phyloP scores from a whole-genome alignment of 345 rosid genomes.

The Citrus unshiu region DNA sequence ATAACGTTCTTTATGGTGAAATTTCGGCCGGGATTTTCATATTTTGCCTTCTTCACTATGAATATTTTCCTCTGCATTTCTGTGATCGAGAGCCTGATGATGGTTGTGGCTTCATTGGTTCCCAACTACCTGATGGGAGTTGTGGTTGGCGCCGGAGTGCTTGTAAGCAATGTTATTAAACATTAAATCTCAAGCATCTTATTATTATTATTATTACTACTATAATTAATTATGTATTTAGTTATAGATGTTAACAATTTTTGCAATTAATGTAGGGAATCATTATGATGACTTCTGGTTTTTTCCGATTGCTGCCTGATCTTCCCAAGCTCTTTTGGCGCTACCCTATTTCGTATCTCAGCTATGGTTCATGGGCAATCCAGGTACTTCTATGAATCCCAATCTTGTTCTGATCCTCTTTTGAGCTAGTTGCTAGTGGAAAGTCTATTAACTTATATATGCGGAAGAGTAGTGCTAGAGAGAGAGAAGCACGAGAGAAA shows the following conservation, averaged over 20 bases:
- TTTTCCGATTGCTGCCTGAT: constrained; percentile 78
- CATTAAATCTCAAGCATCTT: not conserved
- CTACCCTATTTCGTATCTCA: constrained; percentile 69
- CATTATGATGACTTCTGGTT: constrained; percentile 89
- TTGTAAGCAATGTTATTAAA: constrained; percentile 44
- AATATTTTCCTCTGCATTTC: constrained; percentile 60
- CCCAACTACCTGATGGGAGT: constrained; percentile 86
- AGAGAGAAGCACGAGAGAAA: no score
- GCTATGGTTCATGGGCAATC: constrained; percentile 74
- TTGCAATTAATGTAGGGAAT: constrained; percentile 46
- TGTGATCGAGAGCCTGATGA: constrained; percentile 85
- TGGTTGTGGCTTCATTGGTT: constrained; percentile 80
- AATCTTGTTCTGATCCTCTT: not conserved
- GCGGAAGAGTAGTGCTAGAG: not conserved
- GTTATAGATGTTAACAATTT: not conserved
- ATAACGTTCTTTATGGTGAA: constrained; percentile 67
- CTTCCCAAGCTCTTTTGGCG: constrained; percentile 85
- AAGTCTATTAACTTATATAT: no score
- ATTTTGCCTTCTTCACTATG: constrained; percentile 62
- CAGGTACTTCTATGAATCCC: constrained; percentile 40
- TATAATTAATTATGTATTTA: not conserved
- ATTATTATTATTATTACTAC: not conserved
- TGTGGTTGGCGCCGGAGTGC: constrained; percentile 65
- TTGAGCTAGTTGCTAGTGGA: not conserved
- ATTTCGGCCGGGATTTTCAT: constrained; percentile 52